Evolutionary conservation across 1,284 basidiomycete species (phyloP).

Genomic region (Cryptococcus sp.): DNA sequence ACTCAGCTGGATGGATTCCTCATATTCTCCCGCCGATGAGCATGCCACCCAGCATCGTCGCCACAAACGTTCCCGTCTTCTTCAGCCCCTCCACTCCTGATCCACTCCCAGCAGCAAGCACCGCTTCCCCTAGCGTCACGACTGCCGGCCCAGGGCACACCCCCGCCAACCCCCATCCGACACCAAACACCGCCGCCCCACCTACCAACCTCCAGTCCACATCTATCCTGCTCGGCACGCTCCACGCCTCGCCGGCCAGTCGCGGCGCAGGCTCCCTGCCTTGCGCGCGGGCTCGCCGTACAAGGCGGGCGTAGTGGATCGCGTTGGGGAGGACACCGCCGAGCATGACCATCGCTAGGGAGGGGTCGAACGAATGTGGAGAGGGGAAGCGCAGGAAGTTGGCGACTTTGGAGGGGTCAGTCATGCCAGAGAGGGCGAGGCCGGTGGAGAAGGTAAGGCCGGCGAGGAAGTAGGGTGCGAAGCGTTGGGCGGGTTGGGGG

Average conservation of each 20-base stretch:
- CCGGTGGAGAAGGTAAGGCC: conserved; percentile 59
- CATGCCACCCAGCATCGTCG: too few relatives aligned
- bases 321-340: conserved; percentile 52
- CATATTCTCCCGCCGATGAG: too few relatives aligned
- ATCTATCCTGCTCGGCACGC: conserved; percentile 34
- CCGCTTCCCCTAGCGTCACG: conserved; percentile 14
- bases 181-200: conserved; percentile 61
- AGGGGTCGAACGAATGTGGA: conserved; percentile 49
- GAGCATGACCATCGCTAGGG: conserved; percentile 51
- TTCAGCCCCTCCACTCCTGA: too few relatives aligned
- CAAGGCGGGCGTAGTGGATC: conserved; percentile 35
- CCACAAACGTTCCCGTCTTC: too few relatives aligned
- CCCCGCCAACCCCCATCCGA: conserved; percentile 65
- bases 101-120: too few relatives aligned
- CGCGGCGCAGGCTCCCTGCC: conserved; percentile 6
- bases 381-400: conserved; percentile 56
- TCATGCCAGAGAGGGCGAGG: conserved; percentile 59
- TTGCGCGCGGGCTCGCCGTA: neutral
- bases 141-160: conserved; percentile 56
- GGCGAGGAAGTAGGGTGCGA: conserved; percentile 50
- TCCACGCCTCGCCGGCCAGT: conserved; percentile 36
- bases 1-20: too few relatives aligned
- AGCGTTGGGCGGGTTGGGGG: neutral
- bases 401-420: conserved; percentile 56
- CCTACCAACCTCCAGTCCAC: conserved; percentile 57